Conservation (phyloP, 495 filamentous ascomycete species). For the Cercophora newfieldiana region DNA sequence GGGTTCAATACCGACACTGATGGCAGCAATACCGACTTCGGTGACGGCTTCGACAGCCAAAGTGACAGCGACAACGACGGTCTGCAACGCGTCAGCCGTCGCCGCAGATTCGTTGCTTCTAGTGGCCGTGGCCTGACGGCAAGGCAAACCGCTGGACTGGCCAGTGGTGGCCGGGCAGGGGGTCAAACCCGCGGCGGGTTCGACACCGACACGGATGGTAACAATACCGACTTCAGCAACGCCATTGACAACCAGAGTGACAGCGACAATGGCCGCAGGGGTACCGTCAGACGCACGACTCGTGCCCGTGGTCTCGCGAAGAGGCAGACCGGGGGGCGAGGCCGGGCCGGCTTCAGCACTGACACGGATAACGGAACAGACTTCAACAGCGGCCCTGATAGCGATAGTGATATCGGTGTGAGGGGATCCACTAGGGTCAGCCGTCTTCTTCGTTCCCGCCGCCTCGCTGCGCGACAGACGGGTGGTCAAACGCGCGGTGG, state of each 20-base stretch:
- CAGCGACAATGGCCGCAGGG: not conserved
- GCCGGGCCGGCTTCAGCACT: not conserved
- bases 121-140: not conserved
- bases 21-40: not conserved
- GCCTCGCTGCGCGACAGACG: no score
- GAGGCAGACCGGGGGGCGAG: not conserved
- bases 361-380: not conserved
- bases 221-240: not conserved
- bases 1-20: not conserved
- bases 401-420: not conserved
- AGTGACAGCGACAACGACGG: constrained; percentile 11
- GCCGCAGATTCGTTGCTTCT: not conserved
- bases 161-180: no score
- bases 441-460: no score
- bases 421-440: no score
- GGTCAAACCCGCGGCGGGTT: no score
- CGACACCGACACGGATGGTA: not conserved
- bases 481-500: no score
- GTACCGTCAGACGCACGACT: not conserved
- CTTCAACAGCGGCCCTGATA: not conserved
- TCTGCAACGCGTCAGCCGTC: not conserved
- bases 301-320: not conserved
- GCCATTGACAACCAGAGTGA: not conserved
- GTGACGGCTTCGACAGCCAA: not conserved
- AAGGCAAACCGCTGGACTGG: no score